Evolutionary conservation across 306 rosid species (phyloP).

Genomic region (Psophocarpus tetragonolobus): DNA sequence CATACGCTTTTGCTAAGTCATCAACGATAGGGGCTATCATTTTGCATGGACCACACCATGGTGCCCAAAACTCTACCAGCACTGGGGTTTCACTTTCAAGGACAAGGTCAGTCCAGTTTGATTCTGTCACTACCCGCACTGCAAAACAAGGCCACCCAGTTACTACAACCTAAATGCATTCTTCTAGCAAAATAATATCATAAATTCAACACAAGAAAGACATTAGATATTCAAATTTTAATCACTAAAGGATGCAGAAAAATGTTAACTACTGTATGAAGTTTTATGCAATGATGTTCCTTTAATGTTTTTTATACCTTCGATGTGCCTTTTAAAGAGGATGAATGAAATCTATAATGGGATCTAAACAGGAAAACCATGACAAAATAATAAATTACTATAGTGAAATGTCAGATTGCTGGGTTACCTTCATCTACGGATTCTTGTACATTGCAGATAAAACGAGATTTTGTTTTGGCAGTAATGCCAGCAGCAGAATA

Average conservation of each 20-base stretch:
- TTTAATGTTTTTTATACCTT: background rate
- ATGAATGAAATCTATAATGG: background rate
- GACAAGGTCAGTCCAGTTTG: slow-evolving; percentile 72
- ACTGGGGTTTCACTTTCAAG: slow-evolving; percentile 66
- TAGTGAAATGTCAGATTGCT: background rate
- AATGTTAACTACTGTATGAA: background rate
- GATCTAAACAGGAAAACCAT: background rate
- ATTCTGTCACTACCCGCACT: slow-evolving; percentile 75
- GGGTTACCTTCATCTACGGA: slow-evolving; percentile 50
- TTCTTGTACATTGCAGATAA: slow-evolving; percentile 68
- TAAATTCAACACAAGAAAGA: background rate
- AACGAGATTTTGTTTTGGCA: slow-evolving; percentile 35
- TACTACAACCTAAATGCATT: background rate
- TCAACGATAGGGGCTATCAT: slow-evolving; percentile 82
- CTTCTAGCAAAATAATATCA: background rate
- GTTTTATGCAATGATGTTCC: background rate
- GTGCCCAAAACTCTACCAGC: slow-evolving; percentile 95
- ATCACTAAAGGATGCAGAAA: background rate
- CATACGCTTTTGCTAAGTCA: slow-evolving; percentile 79
- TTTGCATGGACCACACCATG: slow-evolving; percentile 95
- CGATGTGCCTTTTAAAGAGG: background rate
- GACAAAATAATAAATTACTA: background rate
- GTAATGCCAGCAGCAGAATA: slow-evolving; percentile 2
- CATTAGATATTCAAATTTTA: background rate
- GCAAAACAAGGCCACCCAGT: slow-evolving; percentile 31